phyloP scores from a whole-genome alignment of 352 stramenopile genomes.

The Aphanomyces astaci region DNA sequence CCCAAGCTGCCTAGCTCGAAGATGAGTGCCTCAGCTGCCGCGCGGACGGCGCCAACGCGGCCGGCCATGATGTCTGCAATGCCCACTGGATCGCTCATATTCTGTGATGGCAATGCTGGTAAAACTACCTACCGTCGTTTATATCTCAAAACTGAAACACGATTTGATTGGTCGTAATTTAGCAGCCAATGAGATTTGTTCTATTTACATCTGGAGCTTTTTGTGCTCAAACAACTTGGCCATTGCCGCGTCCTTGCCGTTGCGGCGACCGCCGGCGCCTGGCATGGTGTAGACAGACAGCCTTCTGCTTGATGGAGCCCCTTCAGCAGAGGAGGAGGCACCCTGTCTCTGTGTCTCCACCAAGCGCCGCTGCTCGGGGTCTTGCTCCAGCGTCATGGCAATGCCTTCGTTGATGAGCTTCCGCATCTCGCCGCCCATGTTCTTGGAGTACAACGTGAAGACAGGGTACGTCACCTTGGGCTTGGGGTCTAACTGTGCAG shows the following conservation, averaged over 20 bases:
- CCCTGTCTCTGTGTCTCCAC: constrained; percentile 39
- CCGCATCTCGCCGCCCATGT: constrained; percentile 36
- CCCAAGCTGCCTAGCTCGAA: constrained; percentile 56
- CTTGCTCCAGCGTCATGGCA: constrained; percentile 57
- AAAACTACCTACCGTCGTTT: too few species aligned
- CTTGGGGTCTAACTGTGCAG: neutral
- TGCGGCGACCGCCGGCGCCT: neutral
- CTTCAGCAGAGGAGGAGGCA: neutral
- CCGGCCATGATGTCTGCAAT: constrained; percentile 77
- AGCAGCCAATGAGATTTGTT: neutral
- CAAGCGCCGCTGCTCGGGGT: constrained; percentile 44
- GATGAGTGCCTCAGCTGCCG: constrained; percentile 78
- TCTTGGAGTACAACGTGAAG: constrained; percentile 48
- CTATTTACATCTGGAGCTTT: neutral
- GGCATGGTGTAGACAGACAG: neutral
- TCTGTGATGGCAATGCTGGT: neutral
- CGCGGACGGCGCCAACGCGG: constrained; percentile 72
- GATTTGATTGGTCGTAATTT: neutral
- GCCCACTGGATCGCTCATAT: constrained; percentile 80
- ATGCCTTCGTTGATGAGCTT: constrained; percentile 50
- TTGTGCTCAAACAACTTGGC: neutral
- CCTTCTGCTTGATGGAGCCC: neutral
- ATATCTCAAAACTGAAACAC: neutral
- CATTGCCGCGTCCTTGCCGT: neutral
- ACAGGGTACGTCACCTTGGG: constrained; percentile 22